These are phyloP conservation scores for Colletotrichum acutatum DNA, from an alignment of 2,329 filamentous ascomycete species.

Conservation along the genomic window DNA sequence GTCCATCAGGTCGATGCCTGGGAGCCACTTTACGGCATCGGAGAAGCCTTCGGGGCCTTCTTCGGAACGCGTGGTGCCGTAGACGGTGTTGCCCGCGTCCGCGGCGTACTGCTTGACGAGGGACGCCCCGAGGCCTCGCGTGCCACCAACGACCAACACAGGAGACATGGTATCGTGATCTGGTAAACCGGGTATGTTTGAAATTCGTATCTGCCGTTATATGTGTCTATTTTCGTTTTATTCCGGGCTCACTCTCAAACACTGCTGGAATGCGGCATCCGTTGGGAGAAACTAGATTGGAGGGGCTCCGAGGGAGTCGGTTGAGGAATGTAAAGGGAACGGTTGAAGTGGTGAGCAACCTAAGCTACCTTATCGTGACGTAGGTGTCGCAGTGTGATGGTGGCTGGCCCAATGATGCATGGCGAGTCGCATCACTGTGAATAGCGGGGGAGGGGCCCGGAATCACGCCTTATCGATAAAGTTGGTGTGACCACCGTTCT, in stretches of 20 bases:
- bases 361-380: background rate
- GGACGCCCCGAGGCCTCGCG: conserved; percentile 73
- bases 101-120: conserved; percentile 68
- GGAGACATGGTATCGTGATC: conserved; percentile 55
- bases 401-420: background rate
- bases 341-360: background rate
- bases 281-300: conserved; percentile 9
- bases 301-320: background rate
- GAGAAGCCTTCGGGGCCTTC: conserved; percentile 54
- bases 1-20: conserved; percentile 65
- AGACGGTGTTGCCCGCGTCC: conserved; percentile 59
- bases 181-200: no score
- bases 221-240: conserved; percentile 10
- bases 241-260: conserved; percentile 17
- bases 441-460: conserved; percentile 10
- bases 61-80: conserved; percentile 67
- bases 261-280: conserved; percentile 24
- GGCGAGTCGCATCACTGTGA: background rate
- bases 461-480: conserved; percentile 35
- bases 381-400: background rate
- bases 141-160: conserved; percentile 74
- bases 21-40: conserved; percentile 65
- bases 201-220: background rate
- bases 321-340: conserved; percentile 16
- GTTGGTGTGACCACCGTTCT: conserved; percentile 8